A percentile compares a stretch with the other conserved stretches of the same genome.
Evolutionary conservation across 2,329 filamentous ascomycete genomes (phyloP).

Genomic region (Chalaropsis ovoidea): DNA sequence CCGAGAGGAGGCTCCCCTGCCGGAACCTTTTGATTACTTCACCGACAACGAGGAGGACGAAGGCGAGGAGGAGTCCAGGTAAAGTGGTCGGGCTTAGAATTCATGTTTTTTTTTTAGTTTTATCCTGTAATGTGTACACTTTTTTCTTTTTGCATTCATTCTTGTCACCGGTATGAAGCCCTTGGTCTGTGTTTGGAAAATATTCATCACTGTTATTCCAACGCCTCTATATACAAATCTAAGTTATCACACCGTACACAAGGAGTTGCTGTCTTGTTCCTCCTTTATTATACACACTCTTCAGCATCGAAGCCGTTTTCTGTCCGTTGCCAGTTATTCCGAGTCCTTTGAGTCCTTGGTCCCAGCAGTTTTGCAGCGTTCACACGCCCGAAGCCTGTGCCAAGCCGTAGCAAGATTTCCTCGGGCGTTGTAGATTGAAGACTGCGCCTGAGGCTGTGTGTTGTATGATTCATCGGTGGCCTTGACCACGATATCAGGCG

Average conservation of each 20-base stretch:
- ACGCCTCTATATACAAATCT: slow-evolving; percentile 11
- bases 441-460: slow-evolving; percentile 52
- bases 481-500: slow-evolving; percentile 49
- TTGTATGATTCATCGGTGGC: slow-evolving; percentile 58
- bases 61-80: slow-evolving; percentile 7
- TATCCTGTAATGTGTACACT: not conserved
- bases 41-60: slow-evolving; percentile 51
- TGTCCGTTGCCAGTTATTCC: not conserved
- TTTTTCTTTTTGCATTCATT: not conserved
- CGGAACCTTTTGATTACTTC: slow-evolving; percentile 68
- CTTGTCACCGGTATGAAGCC: not conserved
- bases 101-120: not conserved
- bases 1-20: slow-evolving; percentile 60
- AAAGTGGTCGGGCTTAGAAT: not conserved
- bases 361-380: slow-evolving; percentile 28
- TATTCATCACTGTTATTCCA: slow-evolving; percentile 1
- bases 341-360: not conserved
- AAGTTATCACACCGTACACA: not conserved
- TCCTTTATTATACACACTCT: no score
- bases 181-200: not conserved
- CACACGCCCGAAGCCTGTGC: slow-evolving; percentile 45
- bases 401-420: slow-evolving; percentile 59
- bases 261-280: not conserved
- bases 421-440: slow-evolving; percentile 51
- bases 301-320: not conserved